A percentile compares a stretch with the other conserved stretches of the same genome.
These are phyloP conservation scores for Volvariella surrecta DNA, from an alignment of 1,284 basidiomycete genomes.

Conservation along the genomic window DNA sequence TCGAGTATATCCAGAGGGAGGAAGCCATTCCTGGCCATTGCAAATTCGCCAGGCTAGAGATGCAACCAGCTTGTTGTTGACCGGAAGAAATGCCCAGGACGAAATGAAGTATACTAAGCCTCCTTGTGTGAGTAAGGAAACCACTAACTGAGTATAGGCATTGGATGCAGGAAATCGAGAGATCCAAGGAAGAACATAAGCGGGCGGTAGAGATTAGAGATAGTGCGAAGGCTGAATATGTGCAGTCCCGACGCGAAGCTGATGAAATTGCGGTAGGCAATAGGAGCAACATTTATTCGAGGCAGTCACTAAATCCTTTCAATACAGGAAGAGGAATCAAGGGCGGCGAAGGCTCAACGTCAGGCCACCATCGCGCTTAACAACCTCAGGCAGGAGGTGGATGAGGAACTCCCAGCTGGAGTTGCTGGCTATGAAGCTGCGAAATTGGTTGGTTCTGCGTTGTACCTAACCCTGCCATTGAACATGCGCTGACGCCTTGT, in stretches of 20 bases:
- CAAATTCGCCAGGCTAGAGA: constrained; percentile 27
- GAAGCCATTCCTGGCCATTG: constrained; percentile 38
- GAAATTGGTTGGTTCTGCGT: constrained; percentile 30
- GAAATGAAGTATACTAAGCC: constrained; percentile 26
- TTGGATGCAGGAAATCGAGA: too few species aligned
- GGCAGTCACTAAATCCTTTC: not conserved
- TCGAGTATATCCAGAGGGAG: constrained; percentile 59
- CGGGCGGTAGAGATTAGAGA: too few species aligned
- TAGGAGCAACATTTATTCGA: too few species aligned
- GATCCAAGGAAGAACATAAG: too few species aligned
- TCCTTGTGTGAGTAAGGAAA: too few species aligned
- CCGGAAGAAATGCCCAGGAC: constrained; percentile 26
- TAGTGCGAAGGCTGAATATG: not conserved
- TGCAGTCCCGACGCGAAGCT: constrained; percentile 13
- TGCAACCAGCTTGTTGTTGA: constrained; percentile 41
- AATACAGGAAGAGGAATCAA: constrained; percentile 18
- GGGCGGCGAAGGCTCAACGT: constrained; percentile 15
- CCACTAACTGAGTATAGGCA: too few species aligned
- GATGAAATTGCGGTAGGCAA: constrained; percentile 20
- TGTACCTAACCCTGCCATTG: not conserved
- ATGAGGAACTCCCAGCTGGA: constrained; percentile 68
- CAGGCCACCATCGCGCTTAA: constrained; percentile 20
- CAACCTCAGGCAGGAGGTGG: constrained; percentile 43
- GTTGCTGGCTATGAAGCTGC: constrained; percentile 58
- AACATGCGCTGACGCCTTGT: constrained; percentile 2